phyloP scores from a whole-genome alignment of 2,329 filamentous ascomycete genomes.

The Clarireedia hainanense region DNA sequence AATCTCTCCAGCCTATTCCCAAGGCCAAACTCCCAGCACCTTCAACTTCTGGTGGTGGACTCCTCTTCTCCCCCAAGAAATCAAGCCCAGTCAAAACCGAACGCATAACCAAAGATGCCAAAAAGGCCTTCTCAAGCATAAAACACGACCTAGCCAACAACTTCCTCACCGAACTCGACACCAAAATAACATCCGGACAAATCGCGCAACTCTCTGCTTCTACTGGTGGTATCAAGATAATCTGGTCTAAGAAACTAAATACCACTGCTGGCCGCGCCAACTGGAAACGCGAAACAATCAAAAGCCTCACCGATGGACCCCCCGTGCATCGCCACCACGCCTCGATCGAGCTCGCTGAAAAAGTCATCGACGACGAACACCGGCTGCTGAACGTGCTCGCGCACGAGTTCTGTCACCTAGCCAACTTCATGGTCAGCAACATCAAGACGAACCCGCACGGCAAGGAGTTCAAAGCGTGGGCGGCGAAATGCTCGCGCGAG shows the following conservation, averaged over 20 bases:
- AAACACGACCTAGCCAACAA: slow-evolving; percentile 55
- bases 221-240: slow-evolving; percentile 63
- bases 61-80: slow-evolving; percentile 2
- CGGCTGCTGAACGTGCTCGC: slow-evolving; percentile 85
- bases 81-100: slow-evolving; percentile 29
- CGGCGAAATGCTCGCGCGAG: slow-evolving; percentile 41
- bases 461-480: slow-evolving; percentile 74
- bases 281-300: slow-evolving; percentile 56
- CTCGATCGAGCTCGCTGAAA: slow-evolving; percentile 79
- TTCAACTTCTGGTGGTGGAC: neutral
- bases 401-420: slow-evolving; percentile 92
- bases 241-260: slow-evolving; percentile 72
- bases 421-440: slow-evolving; percentile 80
- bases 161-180: slow-evolving; percentile 65
- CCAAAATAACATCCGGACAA: slow-evolving; percentile 50
- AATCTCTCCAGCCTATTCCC: slow-evolving; percentile 33
- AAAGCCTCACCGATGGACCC: slow-evolving; percentile 18
- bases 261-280: slow-evolving; percentile 71
- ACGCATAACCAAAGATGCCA: slow-evolving; percentile 34
- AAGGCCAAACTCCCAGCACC: slow-evolving; percentile 15
- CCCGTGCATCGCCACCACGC: slow-evolving; percentile 50
- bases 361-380: slow-evolving; percentile 72
- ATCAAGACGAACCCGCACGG: slow-evolving; percentile 74
- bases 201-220: slow-evolving; percentile 49
- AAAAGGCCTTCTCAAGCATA: slow-evolving; percentile 52